Conservation (phyloP, 371 early-diverging fungal genomes). For the Mucor mucedo region DNA sequence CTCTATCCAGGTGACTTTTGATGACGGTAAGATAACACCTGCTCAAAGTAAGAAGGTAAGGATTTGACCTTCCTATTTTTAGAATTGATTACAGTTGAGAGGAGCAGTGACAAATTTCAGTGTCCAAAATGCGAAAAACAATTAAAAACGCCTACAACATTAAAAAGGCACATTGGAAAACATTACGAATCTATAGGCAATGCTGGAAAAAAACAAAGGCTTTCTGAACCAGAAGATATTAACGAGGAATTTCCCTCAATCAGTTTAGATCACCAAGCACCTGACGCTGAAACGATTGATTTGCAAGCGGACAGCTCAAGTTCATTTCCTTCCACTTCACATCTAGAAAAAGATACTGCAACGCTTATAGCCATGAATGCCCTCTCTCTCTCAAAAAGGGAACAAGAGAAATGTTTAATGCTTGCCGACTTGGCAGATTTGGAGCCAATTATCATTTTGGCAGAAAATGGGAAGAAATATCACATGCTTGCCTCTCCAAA, state of each 20-base stretch:
- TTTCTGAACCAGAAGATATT: constrained; percentile 11
- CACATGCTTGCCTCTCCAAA: too few species aligned
- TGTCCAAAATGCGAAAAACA: constrained; percentile 17
- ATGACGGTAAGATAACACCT: constrained; percentile 17
- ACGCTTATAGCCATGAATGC: constrained; percentile 18
- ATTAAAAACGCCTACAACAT: constrained; percentile 15
- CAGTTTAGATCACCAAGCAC: constrained; percentile 19
- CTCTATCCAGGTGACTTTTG: constrained; percentile 13
- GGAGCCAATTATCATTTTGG: constrained; percentile 2
- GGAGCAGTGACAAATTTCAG: constrained; percentile 8
- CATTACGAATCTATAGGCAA: constrained; percentile 12
- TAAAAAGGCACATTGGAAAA: constrained; percentile 19
- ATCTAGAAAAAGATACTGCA: constrained; percentile 23
- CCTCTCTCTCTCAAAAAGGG: constrained; percentile 25
- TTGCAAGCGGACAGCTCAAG: constrained; percentile 19
- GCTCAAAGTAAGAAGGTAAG: constrained; percentile 17
- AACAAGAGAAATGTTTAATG: constrained; percentile 24
- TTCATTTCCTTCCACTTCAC: constrained; percentile 24
- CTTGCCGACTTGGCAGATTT: constrained; percentile 22
- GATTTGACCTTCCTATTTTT: constrained; percentile 1
- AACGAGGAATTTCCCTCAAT: constrained; percentile 21
- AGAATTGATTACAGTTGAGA: neutral
- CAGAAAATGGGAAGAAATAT: too few species aligned
- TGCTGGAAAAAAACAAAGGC: constrained; percentile 21
- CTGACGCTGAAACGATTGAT: constrained; percentile 15